Percentiles rank a stretch among this genome's conserved stretches.
Evolutionary conservation across 306 rosid species (phyloP).

Genomic region (Trifolium repens): DNA sequence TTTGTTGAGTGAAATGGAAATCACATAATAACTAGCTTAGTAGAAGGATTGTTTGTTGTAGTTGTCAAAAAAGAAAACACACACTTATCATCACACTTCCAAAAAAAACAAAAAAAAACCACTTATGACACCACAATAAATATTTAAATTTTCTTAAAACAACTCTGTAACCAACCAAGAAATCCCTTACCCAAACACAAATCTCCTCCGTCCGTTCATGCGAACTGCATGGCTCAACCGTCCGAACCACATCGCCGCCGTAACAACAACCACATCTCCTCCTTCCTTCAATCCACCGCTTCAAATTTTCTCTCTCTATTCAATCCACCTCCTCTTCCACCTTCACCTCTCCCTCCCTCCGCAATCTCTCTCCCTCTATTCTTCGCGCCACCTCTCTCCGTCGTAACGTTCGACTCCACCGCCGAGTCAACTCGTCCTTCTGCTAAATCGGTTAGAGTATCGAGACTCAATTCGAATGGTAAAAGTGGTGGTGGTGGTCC

Average conservation of each 20-base stretch:
- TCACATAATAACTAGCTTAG: no score
- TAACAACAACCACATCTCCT: constrained; percentile 50
- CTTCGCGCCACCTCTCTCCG: constrained; percentile 45
- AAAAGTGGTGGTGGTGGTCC: constrained; percentile 63
- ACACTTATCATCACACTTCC: no score
- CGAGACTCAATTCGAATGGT: constrained; percentile 50
- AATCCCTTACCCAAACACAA: background rate
- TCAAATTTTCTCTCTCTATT: constrained; percentile 64
- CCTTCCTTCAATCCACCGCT: constrained; percentile 64
- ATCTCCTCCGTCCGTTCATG: constrained; percentile 14
- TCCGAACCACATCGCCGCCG: constrained; percentile 49
- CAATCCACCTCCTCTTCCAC: constrained; percentile 45
- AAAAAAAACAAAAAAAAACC: no score
- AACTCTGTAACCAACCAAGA: background rate
- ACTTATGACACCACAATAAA: no score
- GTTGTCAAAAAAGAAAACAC: no score
- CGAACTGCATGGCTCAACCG: constrained; percentile 63
- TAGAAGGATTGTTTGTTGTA: no score
- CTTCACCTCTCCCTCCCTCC: constrained; percentile 14
- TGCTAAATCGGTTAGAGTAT: constrained; percentile 63
- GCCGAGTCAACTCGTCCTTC: constrained; percentile 50
- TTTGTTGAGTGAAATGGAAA: no score
- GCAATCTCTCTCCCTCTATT: constrained; percentile 56
- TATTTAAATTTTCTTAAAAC: background rate
- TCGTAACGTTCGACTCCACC: constrained; percentile 37